Evolutionary conservation across 345 rosid genomes (phyloP).

Genomic region (Populus deltoides): DNA sequence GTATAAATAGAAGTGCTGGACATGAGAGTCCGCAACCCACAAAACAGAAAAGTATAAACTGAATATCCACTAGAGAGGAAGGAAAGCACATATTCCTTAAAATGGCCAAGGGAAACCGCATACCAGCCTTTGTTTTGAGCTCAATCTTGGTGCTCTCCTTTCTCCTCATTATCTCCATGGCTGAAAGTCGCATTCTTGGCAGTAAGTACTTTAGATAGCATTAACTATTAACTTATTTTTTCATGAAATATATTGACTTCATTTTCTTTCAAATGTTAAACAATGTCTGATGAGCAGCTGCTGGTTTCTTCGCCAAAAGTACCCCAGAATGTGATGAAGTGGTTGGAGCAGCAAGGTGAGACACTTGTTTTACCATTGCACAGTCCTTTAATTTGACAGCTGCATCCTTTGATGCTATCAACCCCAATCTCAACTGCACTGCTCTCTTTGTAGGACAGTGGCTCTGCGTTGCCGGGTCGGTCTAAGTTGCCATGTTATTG

Average conservation of each 20-base stretch:
- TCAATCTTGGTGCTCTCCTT: conserved; percentile 17
- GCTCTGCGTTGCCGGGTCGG: conserved; percentile 28
- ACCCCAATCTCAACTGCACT: conserved; percentile 36
- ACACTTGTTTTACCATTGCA: conserved; percentile 4
- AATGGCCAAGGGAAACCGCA: too few relatives aligned
- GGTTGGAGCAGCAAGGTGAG: conserved; percentile 4
- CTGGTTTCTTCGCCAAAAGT: not conserved
- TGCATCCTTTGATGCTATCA: conserved; percentile 10
- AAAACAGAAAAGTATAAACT: too few relatives aligned
- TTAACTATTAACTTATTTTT: not conserved
- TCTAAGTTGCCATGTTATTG: not conserved
- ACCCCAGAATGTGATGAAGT: conserved; percentile 12
- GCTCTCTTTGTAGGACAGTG: conserved; percentile 37
- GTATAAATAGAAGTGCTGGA: too few relatives aligned
- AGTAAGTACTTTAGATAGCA: not conserved
- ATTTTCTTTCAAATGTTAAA: not conserved
- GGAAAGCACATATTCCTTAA: too few relatives aligned
- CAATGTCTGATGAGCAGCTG: not conserved
- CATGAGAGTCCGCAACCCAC: too few relatives aligned
- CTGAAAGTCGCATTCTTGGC: conserved; percentile 16
- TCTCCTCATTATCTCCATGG: conserved; percentile 20
- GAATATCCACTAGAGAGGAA: too few relatives aligned
- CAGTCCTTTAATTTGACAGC: conserved; percentile 1
- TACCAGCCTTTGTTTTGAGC: not conserved
- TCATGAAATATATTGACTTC: not conserved